Conservation (phyloP, 805 yeast species). For the Metschnikowia peoriensis region DNA sequence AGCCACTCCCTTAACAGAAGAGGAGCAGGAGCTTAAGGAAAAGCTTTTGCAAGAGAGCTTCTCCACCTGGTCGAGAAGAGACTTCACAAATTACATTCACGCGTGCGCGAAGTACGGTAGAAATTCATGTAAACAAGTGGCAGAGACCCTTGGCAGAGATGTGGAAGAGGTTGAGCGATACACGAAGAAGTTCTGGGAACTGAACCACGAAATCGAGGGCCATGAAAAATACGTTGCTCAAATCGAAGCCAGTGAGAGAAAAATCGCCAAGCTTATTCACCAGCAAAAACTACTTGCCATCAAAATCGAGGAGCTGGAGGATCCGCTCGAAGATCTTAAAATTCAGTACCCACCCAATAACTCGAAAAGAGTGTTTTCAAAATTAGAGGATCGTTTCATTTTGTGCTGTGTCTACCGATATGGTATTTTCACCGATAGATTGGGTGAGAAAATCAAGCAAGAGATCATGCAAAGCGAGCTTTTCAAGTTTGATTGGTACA, state of each 20-base stretch:
- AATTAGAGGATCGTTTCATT: constrained; percentile 67
- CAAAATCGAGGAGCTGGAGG: constrained; percentile 53
- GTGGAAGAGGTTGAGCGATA: constrained; percentile 59
- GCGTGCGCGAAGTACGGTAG: constrained; percentile 69
- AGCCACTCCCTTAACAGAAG: constrained; percentile 60
- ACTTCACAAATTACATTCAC: constrained; percentile 68
- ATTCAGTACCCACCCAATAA: constrained; percentile 82
- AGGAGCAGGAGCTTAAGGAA: constrained; percentile 56
- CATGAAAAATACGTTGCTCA: constrained; percentile 68
- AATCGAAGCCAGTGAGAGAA: constrained; percentile 72
- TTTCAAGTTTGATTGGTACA: constrained; percentile 72
- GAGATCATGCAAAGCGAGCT: constrained; percentile 58
- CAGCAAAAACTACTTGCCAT: constrained; percentile 56
- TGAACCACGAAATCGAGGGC: constrained; percentile 61
- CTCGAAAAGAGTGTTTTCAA: constrained; percentile 70
- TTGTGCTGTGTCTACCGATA: constrained; percentile 58
- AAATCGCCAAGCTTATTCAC: constrained; percentile 49
- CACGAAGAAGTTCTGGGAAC: constrained; percentile 61
- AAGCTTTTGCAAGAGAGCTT: constrained; percentile 56
- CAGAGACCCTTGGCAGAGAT: constrained; percentile 55
- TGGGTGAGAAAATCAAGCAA: constrained; percentile 63
- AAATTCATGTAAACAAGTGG: constrained; percentile 46
- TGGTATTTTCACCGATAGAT: constrained; percentile 59
- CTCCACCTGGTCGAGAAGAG: constrained; percentile 70
- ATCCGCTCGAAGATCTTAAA: constrained; percentile 59